These are phyloP conservation scores for Artemisia annua DNA, from an alignment of 129 eudicot genomes.

Conservation along the genomic window DNA sequence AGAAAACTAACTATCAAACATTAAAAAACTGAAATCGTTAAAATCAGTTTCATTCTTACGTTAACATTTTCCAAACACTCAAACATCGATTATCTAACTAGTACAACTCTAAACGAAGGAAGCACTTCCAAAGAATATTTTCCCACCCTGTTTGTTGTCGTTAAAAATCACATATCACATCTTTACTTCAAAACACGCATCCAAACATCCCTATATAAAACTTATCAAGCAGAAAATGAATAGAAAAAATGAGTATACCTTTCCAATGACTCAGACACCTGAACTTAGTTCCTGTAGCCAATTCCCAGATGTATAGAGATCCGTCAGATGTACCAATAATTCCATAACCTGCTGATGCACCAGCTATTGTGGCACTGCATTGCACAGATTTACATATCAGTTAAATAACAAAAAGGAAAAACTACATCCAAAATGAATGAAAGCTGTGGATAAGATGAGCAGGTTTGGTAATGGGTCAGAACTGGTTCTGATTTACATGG, in stretches of 20 bases:
- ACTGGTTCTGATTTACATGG: not conserved
- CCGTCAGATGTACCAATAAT: conserved; percentile 68
- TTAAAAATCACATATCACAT: not conserved
- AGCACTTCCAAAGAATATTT: not conserved
- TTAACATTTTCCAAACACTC: no score
- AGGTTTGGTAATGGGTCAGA: not conserved
- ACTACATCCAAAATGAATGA: conserved; percentile 8
- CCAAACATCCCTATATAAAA: no score
- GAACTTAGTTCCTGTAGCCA: conserved; percentile 65
- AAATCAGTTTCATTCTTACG: no score
- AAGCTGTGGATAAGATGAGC: not conserved
- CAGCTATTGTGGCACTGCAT: conserved; percentile 62
- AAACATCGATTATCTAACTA: no score
- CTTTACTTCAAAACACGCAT: no score
- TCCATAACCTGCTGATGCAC: conserved; percentile 74
- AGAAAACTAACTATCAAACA: no score
- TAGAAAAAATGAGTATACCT: conserved; percentile 48
- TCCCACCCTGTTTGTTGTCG: not conserved
- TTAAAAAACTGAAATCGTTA: no score
- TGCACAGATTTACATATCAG: conserved; percentile 17
- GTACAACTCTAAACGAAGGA: no score
- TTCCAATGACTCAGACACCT: conserved; percentile 45
- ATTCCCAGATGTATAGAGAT: conserved; percentile 71
- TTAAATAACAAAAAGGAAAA: conserved; percentile 8
- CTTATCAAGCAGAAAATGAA: not conserved